phyloP scores from a whole-genome alignment of 352 stramenopile genomes.

The Thalassiosira exigua region DNA sequence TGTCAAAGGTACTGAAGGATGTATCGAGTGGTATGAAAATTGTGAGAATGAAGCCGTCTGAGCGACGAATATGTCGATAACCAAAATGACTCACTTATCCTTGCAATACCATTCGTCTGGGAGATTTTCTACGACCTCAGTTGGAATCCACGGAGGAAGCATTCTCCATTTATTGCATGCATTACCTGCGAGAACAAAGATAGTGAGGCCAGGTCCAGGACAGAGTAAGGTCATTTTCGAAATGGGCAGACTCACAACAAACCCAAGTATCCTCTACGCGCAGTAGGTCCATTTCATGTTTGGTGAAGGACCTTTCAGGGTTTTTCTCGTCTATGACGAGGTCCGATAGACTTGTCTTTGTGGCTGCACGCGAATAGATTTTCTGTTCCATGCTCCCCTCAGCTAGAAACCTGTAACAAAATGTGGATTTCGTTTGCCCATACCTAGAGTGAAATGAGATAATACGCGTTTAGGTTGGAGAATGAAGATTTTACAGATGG shows the following conservation, averaged over 20 bases:
- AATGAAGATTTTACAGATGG: too few relatives aligned
- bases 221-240: too few relatives aligned
- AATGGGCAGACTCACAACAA: constrained; percentile 42
- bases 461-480: too few relatives aligned
- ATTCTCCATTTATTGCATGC: constrained; percentile 93
- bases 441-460: constrained; percentile 47
- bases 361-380: constrained; percentile 74
- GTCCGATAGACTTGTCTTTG: constrained; percentile 72
- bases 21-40: too few relatives aligned
- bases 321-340: constrained; percentile 77
- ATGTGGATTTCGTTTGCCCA: constrained; percentile 79
- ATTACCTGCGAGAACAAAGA: constrained; percentile 88
- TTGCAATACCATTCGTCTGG: constrained; percentile 93
- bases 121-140: constrained; percentile 87
- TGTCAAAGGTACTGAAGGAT: constrained; percentile 90
- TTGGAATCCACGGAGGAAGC: constrained; percentile 85
- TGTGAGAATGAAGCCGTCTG: too few relatives aligned
- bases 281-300: constrained; percentile 67
- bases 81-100: constrained; percentile 49
- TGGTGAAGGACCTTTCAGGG: constrained; percentile 65
- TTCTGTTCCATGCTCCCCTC: constrained; percentile 84
- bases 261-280: constrained; percentile 67
- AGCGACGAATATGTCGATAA: too few relatives aligned
- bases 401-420: constrained; percentile 80
- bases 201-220: too few relatives aligned